These are phyloP conservation scores for Sechiopsis laciniata DNA, from an alignment of 306 rosid species.

Conservation along the genomic window DNA sequence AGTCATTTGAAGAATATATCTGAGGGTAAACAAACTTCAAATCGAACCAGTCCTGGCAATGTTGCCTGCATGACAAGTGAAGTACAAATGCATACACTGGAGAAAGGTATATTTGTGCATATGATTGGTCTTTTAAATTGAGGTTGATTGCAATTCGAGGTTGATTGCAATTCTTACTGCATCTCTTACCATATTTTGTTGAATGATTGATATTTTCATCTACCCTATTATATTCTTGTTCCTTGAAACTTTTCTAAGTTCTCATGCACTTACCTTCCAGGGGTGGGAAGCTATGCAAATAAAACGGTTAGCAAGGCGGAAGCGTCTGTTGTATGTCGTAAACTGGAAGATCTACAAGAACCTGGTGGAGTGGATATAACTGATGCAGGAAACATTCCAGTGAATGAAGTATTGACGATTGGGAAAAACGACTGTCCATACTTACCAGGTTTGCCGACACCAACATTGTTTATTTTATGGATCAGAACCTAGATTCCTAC, in stretches of 20 bases:
- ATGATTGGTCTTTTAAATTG: not conserved
- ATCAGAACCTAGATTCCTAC: not conserved
- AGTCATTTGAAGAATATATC: constrained; percentile 25
- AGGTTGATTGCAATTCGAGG: not conserved
- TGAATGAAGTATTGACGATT: constrained; percentile 22
- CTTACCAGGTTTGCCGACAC: constrained; percentile 35
- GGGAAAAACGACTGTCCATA: constrained; percentile 28
- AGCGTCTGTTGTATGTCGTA: constrained; percentile 22
- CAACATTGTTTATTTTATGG: constrained; percentile 20
- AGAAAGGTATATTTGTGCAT: not conserved
- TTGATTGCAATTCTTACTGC: not conserved
- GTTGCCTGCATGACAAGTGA: constrained; percentile 28
- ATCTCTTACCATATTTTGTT: not conserved
- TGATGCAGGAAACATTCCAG: constrained; percentile 23
- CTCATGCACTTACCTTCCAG: constrained; percentile 37
- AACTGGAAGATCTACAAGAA: constrained; percentile 28
- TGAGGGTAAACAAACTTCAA: constrained; percentile 28
- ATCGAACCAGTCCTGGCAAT: constrained; percentile 24
- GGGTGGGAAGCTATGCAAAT: constrained; percentile 30
- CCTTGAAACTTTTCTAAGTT: not conserved
- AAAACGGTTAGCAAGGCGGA: constrained; percentile 26
- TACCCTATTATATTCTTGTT: not conserved
- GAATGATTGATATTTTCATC: not conserved
- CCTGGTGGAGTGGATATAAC: constrained; percentile 26
- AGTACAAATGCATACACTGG: not conserved